Evolutionary conservation across 371 early-diverging fungal species (phyloP), one percentile per base, ranked within the genome.

Genomic region (Phascolomyces articulosus): DNA sequence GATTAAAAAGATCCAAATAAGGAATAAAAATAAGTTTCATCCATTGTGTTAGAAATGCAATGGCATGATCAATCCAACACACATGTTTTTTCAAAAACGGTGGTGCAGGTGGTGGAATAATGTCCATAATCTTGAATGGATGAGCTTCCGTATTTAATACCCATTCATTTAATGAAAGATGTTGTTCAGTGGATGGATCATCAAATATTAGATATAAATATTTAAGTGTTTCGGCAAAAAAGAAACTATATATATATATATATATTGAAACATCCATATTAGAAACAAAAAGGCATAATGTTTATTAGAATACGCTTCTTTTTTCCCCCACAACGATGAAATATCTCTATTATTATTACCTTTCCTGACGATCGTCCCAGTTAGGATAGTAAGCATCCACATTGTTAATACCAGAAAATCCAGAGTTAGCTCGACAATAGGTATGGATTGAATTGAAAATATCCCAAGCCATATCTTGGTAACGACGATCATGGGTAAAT

Each of bases 161-260:
- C 72, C 87, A 96, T 74, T 92, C 68, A 70, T 93, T 89, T 49
- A 96, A 78, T 41, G 92, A 85, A 13, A 79, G 61, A 4, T 56
- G 57, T 7, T 58, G 54, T 7, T 71, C 65, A 0, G 28, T 15
- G 7, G 62, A 41, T n/a, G 91, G 85, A 47, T 86, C 89, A 28
- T 87, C 78, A 83, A 95, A 97, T 20, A 97, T 76, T 40, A 96
- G 74, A 68, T 94, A 97, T 49, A 97, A 79, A 72, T 97, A 97
- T 74, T 98, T 97, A 60, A 97, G 85, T 0, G 98, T 97, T 72
- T 98, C 99, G 0, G 95, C 95, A 70, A 93, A 82, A 66, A 95
- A 92, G 76, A 94, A 96, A 53, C 89, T 85, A 62, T 66, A 34
- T 38, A 13, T 38, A 9, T 38, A 38, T n/a, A n/a, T n/a, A n/a